Evolutionary conservation across 2,329 filamentous ascomycete species (phyloP).

Genomic region (Colletotrichum melonis): DNA sequence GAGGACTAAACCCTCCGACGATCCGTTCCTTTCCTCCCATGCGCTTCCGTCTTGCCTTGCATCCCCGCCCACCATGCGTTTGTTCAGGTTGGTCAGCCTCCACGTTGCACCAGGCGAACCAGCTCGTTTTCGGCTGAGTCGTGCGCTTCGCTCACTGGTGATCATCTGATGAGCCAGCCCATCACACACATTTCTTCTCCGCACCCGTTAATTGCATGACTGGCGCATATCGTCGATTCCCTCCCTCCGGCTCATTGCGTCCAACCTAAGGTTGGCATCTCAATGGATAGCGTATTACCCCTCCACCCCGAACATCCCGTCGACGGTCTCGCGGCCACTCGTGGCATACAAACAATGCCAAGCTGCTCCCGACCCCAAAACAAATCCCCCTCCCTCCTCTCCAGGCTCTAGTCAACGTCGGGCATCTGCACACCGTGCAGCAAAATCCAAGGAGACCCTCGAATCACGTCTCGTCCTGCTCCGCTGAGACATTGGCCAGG

Average conservation of each 20-base stretch:
- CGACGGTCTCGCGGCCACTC: not conserved
- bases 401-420: not conserved
- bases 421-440: slow-evolving; percentile 6
- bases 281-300: not conserved
- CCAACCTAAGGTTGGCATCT: not conserved
- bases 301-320: slow-evolving; percentile 5
- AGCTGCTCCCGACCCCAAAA: not conserved
- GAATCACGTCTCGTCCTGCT: not conserved
- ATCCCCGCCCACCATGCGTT: not conserved
- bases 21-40: slow-evolving; percentile 26
- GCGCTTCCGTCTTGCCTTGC: not conserved
- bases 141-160: not conserved
- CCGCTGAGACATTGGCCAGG: slow-evolving; percentile 19
- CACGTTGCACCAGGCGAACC: not conserved
- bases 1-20: slow-evolving; percentile 18
- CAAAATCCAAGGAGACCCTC: not conserved
- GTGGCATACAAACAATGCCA: not conserved
- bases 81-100: not conserved
- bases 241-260: not conserved
- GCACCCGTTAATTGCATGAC: slow-evolving; percentile 27
- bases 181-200: slow-evolving; percentile 15
- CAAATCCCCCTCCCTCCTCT: not conserved
- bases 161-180: slow-evolving; percentile 32
- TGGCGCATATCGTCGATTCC: not conserved
- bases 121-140: slow-evolving; percentile 1